Evolutionary conservation across 305 asterid genomes (phyloP).

Genomic region (Fraxinus xanthoxyloides): DNA sequence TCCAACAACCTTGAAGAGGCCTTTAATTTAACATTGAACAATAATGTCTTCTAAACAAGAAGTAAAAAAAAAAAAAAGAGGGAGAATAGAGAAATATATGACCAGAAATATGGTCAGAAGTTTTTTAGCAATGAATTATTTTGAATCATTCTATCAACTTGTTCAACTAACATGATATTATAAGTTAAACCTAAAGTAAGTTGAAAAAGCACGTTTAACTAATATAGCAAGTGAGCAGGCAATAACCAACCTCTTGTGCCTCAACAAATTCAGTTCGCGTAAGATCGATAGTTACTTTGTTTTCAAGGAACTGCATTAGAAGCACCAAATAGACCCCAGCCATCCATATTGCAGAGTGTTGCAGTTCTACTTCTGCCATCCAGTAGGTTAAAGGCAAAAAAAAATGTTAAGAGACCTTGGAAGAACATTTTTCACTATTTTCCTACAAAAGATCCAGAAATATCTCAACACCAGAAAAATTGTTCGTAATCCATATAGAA

Average conservation of each 20-base stretch:
- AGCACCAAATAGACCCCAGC: constrained; percentile 87
- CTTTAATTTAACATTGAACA: not conserved
- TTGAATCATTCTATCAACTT: constrained; percentile 6
- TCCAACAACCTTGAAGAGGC: not conserved
- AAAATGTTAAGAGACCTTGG: constrained; percentile 28
- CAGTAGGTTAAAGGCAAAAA: constrained; percentile 23
- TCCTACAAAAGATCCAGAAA: constrained; percentile 4
- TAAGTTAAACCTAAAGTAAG: not conserved
- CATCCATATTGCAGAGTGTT: constrained; percentile 96
- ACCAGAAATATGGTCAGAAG: constrained; percentile 1
- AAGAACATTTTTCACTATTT: constrained; percentile 14
- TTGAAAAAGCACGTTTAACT: constrained; percentile 7
- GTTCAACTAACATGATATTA: constrained; percentile 16
- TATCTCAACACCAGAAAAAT: not conserved
- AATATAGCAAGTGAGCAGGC: constrained; percentile 18
- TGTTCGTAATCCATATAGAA: not conserved
- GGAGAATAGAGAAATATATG: not conserved
- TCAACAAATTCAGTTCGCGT: constrained; percentile 89
- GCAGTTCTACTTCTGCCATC: constrained; percentile 80
- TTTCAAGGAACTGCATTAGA: constrained; percentile 92
- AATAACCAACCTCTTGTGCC: constrained; percentile 81
- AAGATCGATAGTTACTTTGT: constrained; percentile 87
- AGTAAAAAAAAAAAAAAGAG: not conserved
- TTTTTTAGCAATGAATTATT: constrained; percentile 11
- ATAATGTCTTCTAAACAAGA: constrained; percentile 6